These are phyloP conservation scores for Paradendryphiella salina DNA, from an alignment of 2,329 filamentous ascomycete genomes.

Conservation along the genomic window DNA sequence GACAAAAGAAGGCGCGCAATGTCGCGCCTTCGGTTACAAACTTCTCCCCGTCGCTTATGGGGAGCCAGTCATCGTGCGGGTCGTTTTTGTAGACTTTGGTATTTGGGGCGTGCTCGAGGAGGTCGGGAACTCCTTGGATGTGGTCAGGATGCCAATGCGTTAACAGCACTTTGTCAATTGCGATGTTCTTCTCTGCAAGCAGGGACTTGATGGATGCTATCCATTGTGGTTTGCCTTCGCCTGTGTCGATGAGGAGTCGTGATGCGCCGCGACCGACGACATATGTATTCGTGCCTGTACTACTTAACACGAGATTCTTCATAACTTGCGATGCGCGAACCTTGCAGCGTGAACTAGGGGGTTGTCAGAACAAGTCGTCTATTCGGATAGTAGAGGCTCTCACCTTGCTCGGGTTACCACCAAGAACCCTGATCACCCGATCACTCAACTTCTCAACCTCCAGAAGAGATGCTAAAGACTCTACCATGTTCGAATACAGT, in stretches of 20 bases:
- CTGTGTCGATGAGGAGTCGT: constrained; percentile 87
- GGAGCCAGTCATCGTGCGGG: constrained; percentile 54
- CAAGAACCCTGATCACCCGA: constrained; percentile 79
- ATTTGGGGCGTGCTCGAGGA: constrained; percentile 65
- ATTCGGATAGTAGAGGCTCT: constrained; percentile 15
- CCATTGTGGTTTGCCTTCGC: constrained; percentile 79
- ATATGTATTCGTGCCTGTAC: constrained; percentile 87
- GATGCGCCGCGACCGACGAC: constrained; percentile 74
- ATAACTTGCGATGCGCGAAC: constrained; percentile 38
- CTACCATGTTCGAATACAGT: constrained; percentile 58
- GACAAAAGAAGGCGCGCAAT: constrained; percentile 67
- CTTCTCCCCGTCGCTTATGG: constrained; percentile 61
- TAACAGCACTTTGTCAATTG: constrained; percentile 70
- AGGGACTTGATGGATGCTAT: constrained; percentile 64
- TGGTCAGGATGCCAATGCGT: constrained; percentile 96
- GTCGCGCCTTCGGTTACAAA: constrained; percentile 66
- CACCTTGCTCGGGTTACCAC: constrained; percentile 86
- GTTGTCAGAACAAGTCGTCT: constrained; percentile 19
- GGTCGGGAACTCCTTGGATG: constrained; percentile 71
- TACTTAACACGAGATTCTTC: constrained; percentile 12
- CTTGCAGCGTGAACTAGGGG: constrained; percentile 65
- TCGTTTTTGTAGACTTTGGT: constrained; percentile 69
- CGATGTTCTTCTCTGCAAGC: constrained; percentile 68
- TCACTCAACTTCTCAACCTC: constrained; percentile 78
- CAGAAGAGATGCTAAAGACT: constrained; percentile 65